Evolutionary conservation across 306 rosid species (phyloP), one percentile per base, ranked within the genome.

Genomic region (Quillaja saponaria): DNA sequence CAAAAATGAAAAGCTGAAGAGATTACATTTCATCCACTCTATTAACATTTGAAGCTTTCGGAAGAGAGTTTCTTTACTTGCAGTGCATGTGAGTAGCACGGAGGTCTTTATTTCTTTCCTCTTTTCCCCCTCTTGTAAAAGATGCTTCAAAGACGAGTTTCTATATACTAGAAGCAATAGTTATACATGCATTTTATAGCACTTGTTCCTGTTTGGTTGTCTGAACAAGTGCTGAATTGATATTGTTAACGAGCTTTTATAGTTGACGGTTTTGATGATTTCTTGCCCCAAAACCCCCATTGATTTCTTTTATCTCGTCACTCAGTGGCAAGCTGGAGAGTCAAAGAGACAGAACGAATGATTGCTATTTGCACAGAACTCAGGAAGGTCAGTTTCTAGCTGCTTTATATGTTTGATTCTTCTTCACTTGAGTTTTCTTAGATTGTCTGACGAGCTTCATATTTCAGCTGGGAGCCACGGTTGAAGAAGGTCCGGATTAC

Each of bases 291-390:
- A 9, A 18, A 42, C 61, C 15, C 13, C 8, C 28, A 41, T 66
- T 68, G 52, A 76, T 59, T 49, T 39, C 47, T 52, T 63, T 40
- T 47, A 44, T 52, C 19, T 49, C 47, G 33, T 55, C 67, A 82
- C 59, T 62, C 78, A 94, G 99, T 94, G 78, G 99, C 97, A 46
- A 94, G 99, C 76, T 94, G 99, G 99, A 87, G 99, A 76, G 99
- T 94, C 31, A 94, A 94, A 81, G 99, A 90, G 74, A 94, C 99
- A 25, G 99, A 94, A 76, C 81, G 99, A 75, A 94, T 94, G 99
- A 83, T 94, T 50, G 99, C 99, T 66, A 74, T 94, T 72, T 94
- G 99, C 95, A 94, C 99, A 33, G 99, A 94, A 75, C 99, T 94
- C 61, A 82, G 95, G 55, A 94, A 94, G 96, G 99, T 85, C 42